Base-by-base conservation (phyloP, 306 rosid genomes). In the Calophaca sinica region DNA sequence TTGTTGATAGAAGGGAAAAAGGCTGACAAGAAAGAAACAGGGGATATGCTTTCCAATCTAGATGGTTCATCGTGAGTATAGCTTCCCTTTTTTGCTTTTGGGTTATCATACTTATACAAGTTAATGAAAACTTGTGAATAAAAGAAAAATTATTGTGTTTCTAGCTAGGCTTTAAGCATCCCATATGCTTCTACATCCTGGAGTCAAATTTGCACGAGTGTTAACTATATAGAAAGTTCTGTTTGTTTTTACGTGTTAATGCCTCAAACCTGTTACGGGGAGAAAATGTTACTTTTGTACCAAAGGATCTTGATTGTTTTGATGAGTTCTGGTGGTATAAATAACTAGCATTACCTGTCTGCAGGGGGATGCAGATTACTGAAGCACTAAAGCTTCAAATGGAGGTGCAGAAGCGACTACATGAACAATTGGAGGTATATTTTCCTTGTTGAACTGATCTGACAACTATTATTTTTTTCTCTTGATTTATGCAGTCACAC, bases 381-480 rank as follows among this genome's bases (percentile, higher is more conserved):
- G 99, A 94, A 81, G 96, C 99, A 32, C 85, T 94, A 60, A 94
- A 92, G 89, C 97, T 94, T 87, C 99, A 94, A 83, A 94, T 94
- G 99, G 99, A 94, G 84, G 99, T 94, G 68, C 99, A 94, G 86
- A 94, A 94, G 85, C 90, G 99, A 72, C 83, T 94, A 42, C 99
- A 94, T 77, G 99, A 94, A 78, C 99, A 94, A 86, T 81, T 94
- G 84, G 99, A 94, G 96, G 99, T 84, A 87, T 42, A 86, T 39
- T 90, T 76, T 80, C 26, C 58, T 72, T 45, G 12, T 26, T 31
- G 58, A 68, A 64, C 63, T 7, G 49, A 70, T 59, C 68, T 54
- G 11, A 70, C 48, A 70, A 48, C 70, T 3, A 32, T 32, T 80
- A 14, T n/a, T 44, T 32, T 63, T 64, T 69, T 69, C 55, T 53